Conservation (phyloP, 768 basidiomycete species). For the Pilatotrama ljubarskyi region DNA sequence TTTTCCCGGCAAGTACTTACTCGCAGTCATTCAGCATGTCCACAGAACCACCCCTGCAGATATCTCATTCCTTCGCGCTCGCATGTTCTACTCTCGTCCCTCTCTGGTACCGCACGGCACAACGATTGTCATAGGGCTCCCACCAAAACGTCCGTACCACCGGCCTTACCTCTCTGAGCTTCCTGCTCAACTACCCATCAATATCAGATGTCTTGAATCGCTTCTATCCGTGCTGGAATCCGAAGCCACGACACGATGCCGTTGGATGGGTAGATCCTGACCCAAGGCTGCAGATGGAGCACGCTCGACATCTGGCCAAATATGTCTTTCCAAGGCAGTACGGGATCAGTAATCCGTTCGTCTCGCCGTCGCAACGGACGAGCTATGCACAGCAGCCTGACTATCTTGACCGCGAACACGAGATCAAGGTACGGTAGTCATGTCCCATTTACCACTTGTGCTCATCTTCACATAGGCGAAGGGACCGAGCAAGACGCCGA, state of each 20-base stretch:
- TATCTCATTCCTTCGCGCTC: constrained; percentile 51
- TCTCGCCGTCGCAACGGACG: constrained; percentile 11
- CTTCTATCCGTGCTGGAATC: constrained; percentile 46
- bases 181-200: background rate
- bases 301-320: constrained; percentile 69
- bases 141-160: constrained; percentile 56
- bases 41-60: constrained; percentile 53
- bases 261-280: constrained; percentile 45
- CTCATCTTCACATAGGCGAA: constrained; percentile 13
- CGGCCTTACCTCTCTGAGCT: background rate
- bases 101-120: constrained; percentile 49
- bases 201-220: constrained; percentile 64
- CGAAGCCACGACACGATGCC: constrained; percentile 30
- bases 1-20: background rate
- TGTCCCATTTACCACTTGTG: background rate
- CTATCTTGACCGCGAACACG: constrained; percentile 61
- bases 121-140: constrained; percentile 61
- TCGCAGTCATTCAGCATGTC: background rate
- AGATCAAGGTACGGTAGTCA: constrained; percentile 60
- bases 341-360: constrained; percentile 62
- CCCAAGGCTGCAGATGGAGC: constrained; percentile 44
- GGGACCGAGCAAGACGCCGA: constrained; percentile 68
- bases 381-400: constrained; percentile 35
- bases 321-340: constrained; percentile 86
- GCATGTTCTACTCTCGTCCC: constrained; percentile 71